Evolutionary conservation across 148 eudicot species (phyloP), one percentile per base, ranked within the genome.

Genomic region (Fagopyrum tataricum): DNA sequence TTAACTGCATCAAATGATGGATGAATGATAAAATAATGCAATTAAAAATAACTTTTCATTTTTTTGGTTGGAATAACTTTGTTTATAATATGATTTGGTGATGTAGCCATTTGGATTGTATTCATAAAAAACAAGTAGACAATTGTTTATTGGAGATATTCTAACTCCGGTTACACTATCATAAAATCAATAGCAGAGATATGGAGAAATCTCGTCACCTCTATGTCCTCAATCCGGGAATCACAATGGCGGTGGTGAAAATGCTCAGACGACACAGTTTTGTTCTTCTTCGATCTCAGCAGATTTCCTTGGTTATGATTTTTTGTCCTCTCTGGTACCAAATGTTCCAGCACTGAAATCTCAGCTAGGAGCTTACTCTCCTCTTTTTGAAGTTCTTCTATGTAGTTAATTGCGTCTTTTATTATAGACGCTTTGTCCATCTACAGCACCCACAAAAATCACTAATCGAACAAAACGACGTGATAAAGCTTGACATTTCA

Each of bases 351-450:
- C 69, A 31, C 68, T n/a, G 42, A 13, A 5, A 62, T 62, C 68
- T 62, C 69, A n/a, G 17, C 14, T 15, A 31, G 44, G 0, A 64
- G 37, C 44, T 10, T 64, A 18, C 44, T 37, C 69, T 64, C 69
- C 44, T 64, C 69, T 2, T 37, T 18, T 64, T 64, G 69, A 5
- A 64, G 17, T 3, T 39, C 69, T 64, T 39, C 43, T 31, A 64
- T 64, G 69, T 64, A 64, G 8, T 64, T 43, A 39, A 64, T 64
- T 7, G 69, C 69, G 69, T 64, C 69, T 43, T 64, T 64, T 14
- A 64, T 64, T 5, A 64, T 64, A 18, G 69, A 64, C 3, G 69
- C 44, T 43, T 64, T 64, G 69, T 64, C 69, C 69, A 64, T 64
- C 69, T 64, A 39, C 42, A 51, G 0, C 20, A 14, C 4, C 10